phyloP scores from a whole-genome alignment of 2,329 filamentous ascomycete genomes.

The Penicillium sp. region DNA sequence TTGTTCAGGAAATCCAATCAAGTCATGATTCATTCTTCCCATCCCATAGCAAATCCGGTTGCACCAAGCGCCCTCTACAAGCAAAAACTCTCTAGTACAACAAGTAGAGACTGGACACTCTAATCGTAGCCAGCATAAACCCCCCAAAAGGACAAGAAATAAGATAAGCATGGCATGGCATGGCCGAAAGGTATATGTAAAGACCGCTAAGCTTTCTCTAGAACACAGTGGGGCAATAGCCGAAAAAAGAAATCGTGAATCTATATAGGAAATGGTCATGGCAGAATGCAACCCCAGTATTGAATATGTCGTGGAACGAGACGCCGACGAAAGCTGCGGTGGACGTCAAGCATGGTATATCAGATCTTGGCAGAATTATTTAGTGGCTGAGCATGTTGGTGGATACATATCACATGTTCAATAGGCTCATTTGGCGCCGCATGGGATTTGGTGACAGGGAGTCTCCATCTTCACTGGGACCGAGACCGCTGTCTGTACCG shows the following conservation, averaged over 20 bases:
- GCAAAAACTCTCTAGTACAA: background rate
- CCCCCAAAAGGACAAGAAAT: background rate
- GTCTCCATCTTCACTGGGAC: constrained; percentile 70
- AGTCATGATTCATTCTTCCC: background rate
- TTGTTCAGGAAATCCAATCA: background rate
- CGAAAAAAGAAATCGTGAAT: constrained; percentile 16
- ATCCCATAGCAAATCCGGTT: background rate
- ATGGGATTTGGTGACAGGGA: constrained; percentile 67
- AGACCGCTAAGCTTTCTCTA: constrained; percentile 23
- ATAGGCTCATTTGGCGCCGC: constrained; percentile 73
- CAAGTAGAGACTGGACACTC: background rate
- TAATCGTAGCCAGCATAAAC: background rate
- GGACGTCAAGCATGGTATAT: constrained; percentile 6
- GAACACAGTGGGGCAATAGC: too few relatives aligned
- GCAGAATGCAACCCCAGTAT: constrained; percentile 8
- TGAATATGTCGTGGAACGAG: constrained; percentile 18
- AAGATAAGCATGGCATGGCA: constrained; percentile 1
- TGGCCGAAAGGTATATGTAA: constrained; percentile 17
- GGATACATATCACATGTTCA: constrained; percentile 60
- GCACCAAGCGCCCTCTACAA: background rate
- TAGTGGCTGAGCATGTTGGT: background rate
- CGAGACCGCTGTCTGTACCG: constrained; percentile 55
- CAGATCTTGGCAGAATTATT: constrained; percentile 5
- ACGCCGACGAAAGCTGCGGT: constrained; percentile 2
- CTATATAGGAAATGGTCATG: constrained; percentile 18